Percentiles rank a stretch among this genome's conserved stretches.
Evolutionary conservation across 1,284 basidiomycete genomes (phyloP).

Genomic region (Leccinum solheimii): DNA sequence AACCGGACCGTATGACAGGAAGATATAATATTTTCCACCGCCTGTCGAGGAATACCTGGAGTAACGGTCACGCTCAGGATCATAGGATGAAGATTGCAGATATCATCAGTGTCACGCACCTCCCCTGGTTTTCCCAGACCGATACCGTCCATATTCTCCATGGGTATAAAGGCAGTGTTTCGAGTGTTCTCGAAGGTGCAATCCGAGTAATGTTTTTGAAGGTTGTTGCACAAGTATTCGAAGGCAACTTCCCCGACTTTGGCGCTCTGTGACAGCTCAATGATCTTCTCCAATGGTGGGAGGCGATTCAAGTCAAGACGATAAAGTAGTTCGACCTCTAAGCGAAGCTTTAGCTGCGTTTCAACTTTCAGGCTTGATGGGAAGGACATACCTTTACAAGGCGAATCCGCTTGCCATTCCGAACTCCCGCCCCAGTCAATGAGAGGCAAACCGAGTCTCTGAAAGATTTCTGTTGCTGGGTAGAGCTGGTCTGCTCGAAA

Average conservation of each 20-base stretch:
- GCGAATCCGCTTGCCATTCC: slow-evolving; percentile 60
- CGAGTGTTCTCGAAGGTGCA: slow-evolving; percentile 55
- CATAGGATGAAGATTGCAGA: not conserved
- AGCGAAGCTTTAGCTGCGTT: not conserved
- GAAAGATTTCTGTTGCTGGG: slow-evolving; percentile 76
- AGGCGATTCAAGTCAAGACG: slow-evolving; percentile 70
- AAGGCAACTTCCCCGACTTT: slow-evolving; percentile 53
- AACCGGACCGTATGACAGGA: slow-evolving; percentile 44
- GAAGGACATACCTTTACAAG: not conserved
- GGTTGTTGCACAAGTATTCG: slow-evolving; percentile 74
- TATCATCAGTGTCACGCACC: slow-evolving; percentile 37
- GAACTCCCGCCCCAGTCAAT: slow-evolving; percentile 70
- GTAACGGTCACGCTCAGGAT: not conserved
- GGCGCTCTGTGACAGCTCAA: slow-evolving; percentile 53
- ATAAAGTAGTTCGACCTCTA: slow-evolving; percentile 52
- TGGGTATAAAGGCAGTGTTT: slow-evolving; percentile 76
- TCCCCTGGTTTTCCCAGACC: slow-evolving; percentile 66
- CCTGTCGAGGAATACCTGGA: slow-evolving; percentile 68
- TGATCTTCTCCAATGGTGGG: slow-evolving; percentile 68
- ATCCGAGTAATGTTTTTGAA: slow-evolving; percentile 50
- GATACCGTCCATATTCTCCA: slow-evolving; percentile 46
- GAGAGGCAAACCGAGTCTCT: slow-evolving; percentile 60
- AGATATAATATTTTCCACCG: slow-evolving; percentile 78
- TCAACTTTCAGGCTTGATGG: slow-evolving; percentile 1
- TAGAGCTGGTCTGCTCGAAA: slow-evolving; percentile 73